Evolutionary conservation across 129 eudicot species (phyloP).

Genomic region (Kitagawia praeruptora): DNA sequence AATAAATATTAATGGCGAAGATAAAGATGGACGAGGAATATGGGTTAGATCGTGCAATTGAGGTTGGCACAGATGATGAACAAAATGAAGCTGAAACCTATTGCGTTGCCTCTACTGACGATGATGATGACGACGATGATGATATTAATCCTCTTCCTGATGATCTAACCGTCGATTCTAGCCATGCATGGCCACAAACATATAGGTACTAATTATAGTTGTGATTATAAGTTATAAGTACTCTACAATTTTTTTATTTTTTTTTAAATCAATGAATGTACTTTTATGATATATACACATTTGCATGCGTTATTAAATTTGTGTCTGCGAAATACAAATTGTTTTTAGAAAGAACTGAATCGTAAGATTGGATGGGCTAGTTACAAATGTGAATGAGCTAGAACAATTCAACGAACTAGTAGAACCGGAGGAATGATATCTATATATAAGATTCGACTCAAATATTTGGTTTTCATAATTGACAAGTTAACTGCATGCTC

Average conservation of each 20-base stretch:
- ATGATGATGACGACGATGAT: conserved; percentile 7
- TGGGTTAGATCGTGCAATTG: conserved; percentile 41
- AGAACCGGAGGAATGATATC: too few relatives aligned
- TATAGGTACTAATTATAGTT: conserved; percentile 25
- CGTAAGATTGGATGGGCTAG: neutral
- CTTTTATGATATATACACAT: neutral
- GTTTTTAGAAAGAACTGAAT: neutral
- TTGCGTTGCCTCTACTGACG: conserved; percentile 28
- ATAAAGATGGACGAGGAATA: conserved; percentile 43
- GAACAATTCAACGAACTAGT: too few relatives aligned
- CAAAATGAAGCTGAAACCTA: conserved; percentile 44
- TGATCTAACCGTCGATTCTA: neutral
- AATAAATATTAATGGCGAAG: conserved; percentile 15
- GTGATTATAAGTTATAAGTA: neutral
- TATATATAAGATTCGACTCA: too few relatives aligned
- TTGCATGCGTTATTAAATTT: neutral
- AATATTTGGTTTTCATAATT: too few relatives aligned
- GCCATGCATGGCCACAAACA: conserved; percentile 48
- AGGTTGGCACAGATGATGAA: conserved; percentile 64
- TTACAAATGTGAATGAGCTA: too few relatives aligned
- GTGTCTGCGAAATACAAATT: neutral
- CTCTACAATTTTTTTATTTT: too few relatives aligned
- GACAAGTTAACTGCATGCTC: too few relatives aligned
- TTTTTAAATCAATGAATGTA: too few relatives aligned
- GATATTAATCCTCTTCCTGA: neutral